These are phyloP conservation scores for Botrytis medusae DNA, from an alignment of 2,329 filamentous ascomycete genomes.

Conservation along the genomic window DNA sequence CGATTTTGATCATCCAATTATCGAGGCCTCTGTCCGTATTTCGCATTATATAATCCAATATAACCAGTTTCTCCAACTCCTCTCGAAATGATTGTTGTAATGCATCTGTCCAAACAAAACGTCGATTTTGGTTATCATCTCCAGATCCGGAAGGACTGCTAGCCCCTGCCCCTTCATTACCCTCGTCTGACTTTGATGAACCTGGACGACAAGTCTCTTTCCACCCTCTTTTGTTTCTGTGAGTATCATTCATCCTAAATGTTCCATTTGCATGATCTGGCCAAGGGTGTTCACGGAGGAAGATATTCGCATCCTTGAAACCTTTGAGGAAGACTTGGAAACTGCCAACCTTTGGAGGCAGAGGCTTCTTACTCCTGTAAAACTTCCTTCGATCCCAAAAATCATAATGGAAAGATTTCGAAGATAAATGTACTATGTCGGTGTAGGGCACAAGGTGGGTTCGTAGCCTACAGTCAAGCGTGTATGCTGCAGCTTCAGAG, in stretches of 20 bases:
- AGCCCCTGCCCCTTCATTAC: slow-evolving; percentile 56
- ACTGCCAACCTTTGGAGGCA: slow-evolving; percentile 89
- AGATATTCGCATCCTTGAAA: slow-evolving; percentile 95
- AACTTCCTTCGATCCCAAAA: slow-evolving; percentile 93
- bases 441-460: slow-evolving; percentile 96
- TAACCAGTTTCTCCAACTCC: slow-evolving; percentile 94
- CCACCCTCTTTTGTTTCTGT: slow-evolving; percentile 72
- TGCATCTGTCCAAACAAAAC: slow-evolving; percentile 81
- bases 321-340: slow-evolving; percentile 98
- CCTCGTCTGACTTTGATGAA: slow-evolving; percentile 55
- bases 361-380: slow-evolving; percentile 79
- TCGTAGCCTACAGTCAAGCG: slow-evolving; percentile 83
- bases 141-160: slow-evolving; percentile 38
- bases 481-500: slow-evolving; percentile 94
- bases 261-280: slow-evolving; percentile 73
- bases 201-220: slow-evolving; percentile 75
- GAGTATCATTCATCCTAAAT: slow-evolving; percentile 66
- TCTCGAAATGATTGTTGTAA: slow-evolving; percentile 92
- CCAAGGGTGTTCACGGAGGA: slow-evolving; percentile 94
- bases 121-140: slow-evolving; percentile 31
- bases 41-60: slow-evolving; percentile 98
- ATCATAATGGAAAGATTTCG: slow-evolving; percentile 97
- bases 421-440: slow-evolving; percentile 89
- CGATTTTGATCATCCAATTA: slow-evolving; percentile 99
- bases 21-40: slow-evolving; percentile 96